A percentile compares a stretch with the other conserved stretches of the same genome.
These are phyloP conservation scores for Fusarium miscanthi DNA, from an alignment of 2,329 filamentous ascomycete genomes.

Conservation along the genomic window DNA sequence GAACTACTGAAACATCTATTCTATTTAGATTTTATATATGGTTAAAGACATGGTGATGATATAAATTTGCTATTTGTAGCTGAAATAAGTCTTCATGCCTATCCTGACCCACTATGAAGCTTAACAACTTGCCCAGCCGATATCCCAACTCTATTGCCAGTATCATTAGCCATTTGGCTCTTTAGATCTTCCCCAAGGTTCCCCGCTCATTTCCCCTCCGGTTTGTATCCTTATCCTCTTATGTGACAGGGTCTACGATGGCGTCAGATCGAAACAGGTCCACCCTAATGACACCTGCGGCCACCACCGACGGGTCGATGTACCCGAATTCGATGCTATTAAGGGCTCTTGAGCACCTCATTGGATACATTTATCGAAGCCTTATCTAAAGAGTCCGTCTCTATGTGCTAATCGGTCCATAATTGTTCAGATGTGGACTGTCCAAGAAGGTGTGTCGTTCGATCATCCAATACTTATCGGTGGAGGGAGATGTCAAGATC, in stretches of 20 bases:
- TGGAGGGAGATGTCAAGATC: neutral
- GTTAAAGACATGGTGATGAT: neutral
- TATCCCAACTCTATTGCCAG: neutral
- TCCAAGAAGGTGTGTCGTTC: neutral
- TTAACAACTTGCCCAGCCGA: neutral
- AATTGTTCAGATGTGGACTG: neutral
- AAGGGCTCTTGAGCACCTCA: neutral
- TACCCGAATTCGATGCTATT: neutral
- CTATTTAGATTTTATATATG: too few species aligned
- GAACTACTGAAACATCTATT: rapidly evolving
- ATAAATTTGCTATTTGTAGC: neutral
- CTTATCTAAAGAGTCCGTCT: neutral
- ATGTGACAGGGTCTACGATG: constrained; percentile 27
- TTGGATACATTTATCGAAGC: constrained; percentile 16
- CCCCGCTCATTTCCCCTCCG: constrained; percentile 24
- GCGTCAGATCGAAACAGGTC: constrained; percentile 35
- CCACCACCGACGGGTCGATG: constrained; percentile 28
- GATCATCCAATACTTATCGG: neutral
- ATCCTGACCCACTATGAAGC: neutral
- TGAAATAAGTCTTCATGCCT: neutral
- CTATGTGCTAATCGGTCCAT: constrained; percentile 3
- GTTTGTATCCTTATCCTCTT: neutral
- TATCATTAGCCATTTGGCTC: neutral
- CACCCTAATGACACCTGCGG: constrained; percentile 25
- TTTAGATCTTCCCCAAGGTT: neutral